Conservation (phyloP, 2,329 filamentous ascomycete genomes). For the Didymella sp. region DNA sequence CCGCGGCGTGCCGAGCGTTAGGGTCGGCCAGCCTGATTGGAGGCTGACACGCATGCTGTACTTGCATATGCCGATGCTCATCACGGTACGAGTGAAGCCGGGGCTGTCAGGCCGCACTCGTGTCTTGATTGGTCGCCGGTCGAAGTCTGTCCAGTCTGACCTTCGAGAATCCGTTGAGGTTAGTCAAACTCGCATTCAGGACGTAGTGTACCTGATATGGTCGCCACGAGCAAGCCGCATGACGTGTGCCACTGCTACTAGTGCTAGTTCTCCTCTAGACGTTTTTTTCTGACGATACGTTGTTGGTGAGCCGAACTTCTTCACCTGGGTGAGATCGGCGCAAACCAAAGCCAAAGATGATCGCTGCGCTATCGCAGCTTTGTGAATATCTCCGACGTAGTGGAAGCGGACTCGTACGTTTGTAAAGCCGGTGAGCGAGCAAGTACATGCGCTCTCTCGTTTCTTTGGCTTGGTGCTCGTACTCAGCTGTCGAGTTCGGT, state of each 20-base stretch:
- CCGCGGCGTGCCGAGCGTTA: conserved; percentile 34
- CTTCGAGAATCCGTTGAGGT: not conserved
- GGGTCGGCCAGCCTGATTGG: conserved; percentile 8
- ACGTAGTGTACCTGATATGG: not conserved
- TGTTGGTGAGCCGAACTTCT: not conserved
- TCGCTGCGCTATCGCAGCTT: not conserved
- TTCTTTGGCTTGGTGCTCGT: not conserved
- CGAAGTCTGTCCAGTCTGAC: not conserved
- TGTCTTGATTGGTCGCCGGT: not conserved
- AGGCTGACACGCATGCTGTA: conserved; percentile 16
- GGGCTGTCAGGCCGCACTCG: not conserved
- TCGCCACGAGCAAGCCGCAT: not conserved
- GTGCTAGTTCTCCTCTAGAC: not conserved
- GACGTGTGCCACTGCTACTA: conserved; percentile 1
- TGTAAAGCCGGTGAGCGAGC: not conserved
- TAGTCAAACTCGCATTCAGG: conserved; percentile 3
- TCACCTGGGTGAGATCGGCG: not conserved
- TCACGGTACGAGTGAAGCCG: not conserved
- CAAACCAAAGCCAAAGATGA: not conserved
- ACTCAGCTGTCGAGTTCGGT: not conserved
- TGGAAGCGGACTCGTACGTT: not conserved
- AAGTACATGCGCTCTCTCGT: not conserved
- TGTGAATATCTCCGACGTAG: not conserved
- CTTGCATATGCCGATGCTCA: conserved; percentile 1
- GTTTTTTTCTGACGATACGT: not conserved